phyloP scores from a whole-genome alignment of 2,329 filamentous ascomycete genomes.

The Sclerotinia trifoliorum region DNA sequence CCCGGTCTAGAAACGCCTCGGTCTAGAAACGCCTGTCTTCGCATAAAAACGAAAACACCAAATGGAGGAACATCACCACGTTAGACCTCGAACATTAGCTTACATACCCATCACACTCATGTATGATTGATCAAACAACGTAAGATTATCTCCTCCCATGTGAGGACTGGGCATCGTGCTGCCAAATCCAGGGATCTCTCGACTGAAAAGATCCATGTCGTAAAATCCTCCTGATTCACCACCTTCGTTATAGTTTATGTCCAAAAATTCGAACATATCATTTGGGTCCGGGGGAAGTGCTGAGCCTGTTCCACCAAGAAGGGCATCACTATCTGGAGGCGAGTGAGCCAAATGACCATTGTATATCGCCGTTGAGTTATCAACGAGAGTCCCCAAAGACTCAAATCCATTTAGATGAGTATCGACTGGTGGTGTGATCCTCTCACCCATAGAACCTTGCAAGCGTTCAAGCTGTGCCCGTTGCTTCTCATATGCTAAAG shows the following conservation, averaged over 20 bases:
- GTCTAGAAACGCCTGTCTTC: neutral
- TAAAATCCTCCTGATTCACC: slow-evolving; percentile 16
- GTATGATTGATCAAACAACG: neutral
- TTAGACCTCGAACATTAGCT: neutral
- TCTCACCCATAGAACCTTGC: neutral
- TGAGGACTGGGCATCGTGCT: slow-evolving; percentile 12
- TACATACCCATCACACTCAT: neutral
- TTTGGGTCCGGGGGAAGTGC: neutral
- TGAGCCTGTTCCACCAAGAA: neutral
- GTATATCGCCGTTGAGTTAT: slow-evolving; percentile 7
- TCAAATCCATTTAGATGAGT: slow-evolving; percentile 11
- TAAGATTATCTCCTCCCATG: neutral
- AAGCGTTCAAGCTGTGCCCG: neutral
- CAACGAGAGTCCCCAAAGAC: slow-evolving; percentile 10
- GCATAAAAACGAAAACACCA: neutral
- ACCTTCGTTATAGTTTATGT: slow-evolving; percentile 12
- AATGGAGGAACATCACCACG: neutral
- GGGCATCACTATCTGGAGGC: slow-evolving; percentile 4
- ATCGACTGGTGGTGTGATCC: neutral
- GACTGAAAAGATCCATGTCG: slow-evolving; percentile 12
- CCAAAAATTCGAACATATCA: slow-evolving; percentile 14
- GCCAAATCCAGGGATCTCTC: slow-evolving; percentile 14
- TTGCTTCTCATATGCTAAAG: slow-evolving; percentile 6
- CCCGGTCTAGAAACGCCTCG: neutral
- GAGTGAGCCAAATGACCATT: slow-evolving; percentile 7